Base-by-base conservation (phyloP, 768 basidiomycete genomes). In the Exsudoporus frostii region DNA sequence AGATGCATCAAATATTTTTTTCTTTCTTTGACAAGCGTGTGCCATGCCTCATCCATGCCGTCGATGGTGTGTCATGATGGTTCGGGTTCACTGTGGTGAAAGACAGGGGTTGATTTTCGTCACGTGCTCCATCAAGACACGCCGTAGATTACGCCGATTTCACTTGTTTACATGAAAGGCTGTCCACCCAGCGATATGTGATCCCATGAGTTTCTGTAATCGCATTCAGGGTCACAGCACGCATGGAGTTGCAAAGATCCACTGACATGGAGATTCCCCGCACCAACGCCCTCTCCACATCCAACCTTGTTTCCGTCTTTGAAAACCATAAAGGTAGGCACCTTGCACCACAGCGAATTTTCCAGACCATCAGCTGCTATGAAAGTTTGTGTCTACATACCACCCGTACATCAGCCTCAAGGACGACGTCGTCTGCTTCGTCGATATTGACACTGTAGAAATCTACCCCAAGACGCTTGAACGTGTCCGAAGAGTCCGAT, bases 401-500 rank as follows among this genome's bases (percentile, higher is more conserved):
- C 48, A 83, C 84, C 53, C 80, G 76, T 51, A 88, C 73, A 37
- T 79, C 80, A 46, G 79, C 81, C 67, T 86, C 84, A 53, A 80
- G 68, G 1, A 79, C 64, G 45, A 88, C 79, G 0, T 78, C 75
- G 5, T 63, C 54, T 48, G 79, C 78, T 34, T 73, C 74, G 59
- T 92, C 90, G 29, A 89, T 79, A 57, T 92, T 82, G 51, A 90
- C 83, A 65, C 86, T 88, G 76, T 84, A 87, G 67, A 88, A 86
- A 17, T 76, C 74, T 50, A 86, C 64, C 13, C 65, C 71, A 3
- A 68, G 55, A 48, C 59, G 64, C 20, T 68, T 64, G 6, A 59
- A 58, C 11, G 62, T 39, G 6, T 69, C 65, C 5, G 62, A 53
- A 30, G 66, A 45, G 5, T 64, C 58, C 0, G 54, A 53, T 6